Percentiles rank a stretch among this genome's conserved stretches.
Conservation (phyloP, 2,329 filamentous ascomycete species). For the Teratosphaeria gauchensis region DNA sequence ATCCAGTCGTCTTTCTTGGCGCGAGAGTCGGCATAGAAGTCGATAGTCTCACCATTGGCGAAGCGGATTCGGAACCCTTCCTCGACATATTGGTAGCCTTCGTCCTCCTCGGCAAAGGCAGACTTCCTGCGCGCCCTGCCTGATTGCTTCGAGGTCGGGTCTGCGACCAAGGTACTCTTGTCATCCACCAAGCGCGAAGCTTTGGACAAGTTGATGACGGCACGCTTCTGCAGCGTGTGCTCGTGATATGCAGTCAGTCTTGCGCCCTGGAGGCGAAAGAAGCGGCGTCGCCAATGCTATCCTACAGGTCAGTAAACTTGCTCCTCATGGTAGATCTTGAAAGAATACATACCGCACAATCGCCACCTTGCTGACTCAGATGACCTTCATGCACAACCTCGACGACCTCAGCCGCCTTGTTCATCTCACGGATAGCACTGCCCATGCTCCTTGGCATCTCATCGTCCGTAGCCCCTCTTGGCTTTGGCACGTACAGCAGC, state of each 20-base stretch:
- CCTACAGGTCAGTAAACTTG: conserved; percentile 1
- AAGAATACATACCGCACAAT: conserved; percentile 70
- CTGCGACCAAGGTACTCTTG: conserved; percentile 70
- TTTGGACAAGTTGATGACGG: conserved; percentile 92
- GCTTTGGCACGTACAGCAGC: conserved; percentile 86
- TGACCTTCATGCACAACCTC: conserved; percentile 72
- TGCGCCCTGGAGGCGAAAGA: conserved; percentile 85
- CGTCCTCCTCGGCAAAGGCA: conserved; percentile 94
- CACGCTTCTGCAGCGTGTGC: conserved; percentile 85
- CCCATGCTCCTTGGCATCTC: conserved; percentile 99
- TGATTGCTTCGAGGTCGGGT: conserved; percentile 42
- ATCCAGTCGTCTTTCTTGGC: conserved; percentile 92
- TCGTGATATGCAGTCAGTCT: conserved; percentile 96
- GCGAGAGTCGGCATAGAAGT: conserved; percentile 90
- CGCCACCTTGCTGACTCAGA: conserved; percentile 91
- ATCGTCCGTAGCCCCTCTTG: conserved; percentile 70
- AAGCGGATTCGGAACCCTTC: conserved; percentile 98
- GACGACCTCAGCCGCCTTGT: conserved; percentile 73
- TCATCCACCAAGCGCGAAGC: conserved; percentile 91
- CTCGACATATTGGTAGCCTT: conserved; percentile 99
- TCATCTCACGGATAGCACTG: conserved; percentile 85
- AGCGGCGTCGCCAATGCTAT: conserved; percentile 94
- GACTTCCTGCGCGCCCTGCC: conserved; percentile 61
- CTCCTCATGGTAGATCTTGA: not conserved
- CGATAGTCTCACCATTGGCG: conserved; percentile 94